These are phyloP conservation scores for Silene latifolia DNA, from an alignment of 148 eudicot species.

Conservation along the genomic window DNA sequence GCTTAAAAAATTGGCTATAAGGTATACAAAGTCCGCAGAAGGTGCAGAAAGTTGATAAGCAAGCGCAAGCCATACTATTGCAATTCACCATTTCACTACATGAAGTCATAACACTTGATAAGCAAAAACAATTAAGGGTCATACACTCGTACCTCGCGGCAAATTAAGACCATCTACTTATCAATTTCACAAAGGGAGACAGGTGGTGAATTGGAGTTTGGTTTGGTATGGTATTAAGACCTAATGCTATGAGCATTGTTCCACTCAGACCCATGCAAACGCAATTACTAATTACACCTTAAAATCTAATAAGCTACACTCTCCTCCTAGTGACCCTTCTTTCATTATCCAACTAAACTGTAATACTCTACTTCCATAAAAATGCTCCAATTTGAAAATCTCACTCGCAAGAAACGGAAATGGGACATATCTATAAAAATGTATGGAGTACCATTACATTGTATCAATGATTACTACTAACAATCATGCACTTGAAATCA, in stretches of 20 bases:
- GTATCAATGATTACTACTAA: background rate
- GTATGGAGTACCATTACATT: background rate
- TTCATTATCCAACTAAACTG: background rate
- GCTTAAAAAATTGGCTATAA: no score
- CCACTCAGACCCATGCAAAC: no score
- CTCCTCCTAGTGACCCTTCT: background rate
- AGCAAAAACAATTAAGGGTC: background rate
- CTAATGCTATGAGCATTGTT: background rate
- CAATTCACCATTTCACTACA: background rate
- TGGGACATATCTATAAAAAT: background rate
- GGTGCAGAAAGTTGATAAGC: background rate
- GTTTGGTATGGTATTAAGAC: background rate
- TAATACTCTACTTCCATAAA: background rate
- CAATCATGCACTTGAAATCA: background rate
- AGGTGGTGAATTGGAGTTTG: background rate
- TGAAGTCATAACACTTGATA: background rate
- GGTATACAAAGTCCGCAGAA: background rate
- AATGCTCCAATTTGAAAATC: no score
- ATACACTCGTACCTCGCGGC: no score
- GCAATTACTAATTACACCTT: background rate
- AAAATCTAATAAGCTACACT: background rate
- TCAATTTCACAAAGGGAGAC: background rate
- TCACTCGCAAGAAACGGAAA: no score
- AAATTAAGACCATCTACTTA: no score
- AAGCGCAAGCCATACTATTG: background rate